Percentiles rank a stretch among this genome's conserved stretches.
phyloP scores from a whole-genome alignment of 2,329 filamentous ascomycete species.

The Pseudocercospora musae region DNA sequence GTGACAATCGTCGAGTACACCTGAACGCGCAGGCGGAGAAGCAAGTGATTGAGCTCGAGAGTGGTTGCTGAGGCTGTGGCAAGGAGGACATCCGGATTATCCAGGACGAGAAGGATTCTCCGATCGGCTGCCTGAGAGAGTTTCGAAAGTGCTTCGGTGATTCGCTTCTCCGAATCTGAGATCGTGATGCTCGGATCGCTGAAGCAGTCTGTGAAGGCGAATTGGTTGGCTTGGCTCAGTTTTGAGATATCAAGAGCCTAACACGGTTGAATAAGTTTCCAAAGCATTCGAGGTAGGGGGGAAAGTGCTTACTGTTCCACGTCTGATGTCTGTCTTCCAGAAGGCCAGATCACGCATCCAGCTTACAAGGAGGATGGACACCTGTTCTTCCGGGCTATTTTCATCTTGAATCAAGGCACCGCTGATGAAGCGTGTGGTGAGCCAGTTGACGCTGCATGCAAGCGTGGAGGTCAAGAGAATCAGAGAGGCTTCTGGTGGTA shows the following conservation, averaged over 20 bases:
- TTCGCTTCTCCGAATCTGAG: slow-evolving; percentile 7
- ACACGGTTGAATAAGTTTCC: background rate
- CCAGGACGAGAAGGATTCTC: slow-evolving; percentile 44
- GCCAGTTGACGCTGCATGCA: slow-evolving; percentile 54
- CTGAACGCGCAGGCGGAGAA: slow-evolving; percentile 30
- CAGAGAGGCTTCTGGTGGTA: slow-evolving; percentile 58
- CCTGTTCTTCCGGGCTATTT: slow-evolving; percentile 28
- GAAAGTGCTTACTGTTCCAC: slow-evolving; percentile 23
- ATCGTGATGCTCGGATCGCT: slow-evolving; percentile 9
- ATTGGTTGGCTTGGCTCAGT: slow-evolving; percentile 55
- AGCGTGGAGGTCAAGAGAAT: slow-evolving; percentile 65
- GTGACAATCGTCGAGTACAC: slow-evolving; percentile 66
- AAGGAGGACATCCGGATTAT: slow-evolving; percentile 44
- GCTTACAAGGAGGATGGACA: slow-evolving; percentile 68
- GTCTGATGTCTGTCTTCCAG: slow-evolving; percentile 64
- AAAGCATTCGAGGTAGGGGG: background rate
- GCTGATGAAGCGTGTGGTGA: slow-evolving; percentile 52
- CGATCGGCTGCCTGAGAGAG: background rate
- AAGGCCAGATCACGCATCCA: slow-evolving; percentile 76
- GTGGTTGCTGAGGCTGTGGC: slow-evolving; percentile 32
- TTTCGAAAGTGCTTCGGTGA: slow-evolving; percentile 12
- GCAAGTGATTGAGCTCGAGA: slow-evolving; percentile 30
- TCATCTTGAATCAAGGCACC: slow-evolving; percentile 39
- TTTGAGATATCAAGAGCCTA: slow-evolving; percentile 69
- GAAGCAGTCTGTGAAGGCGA: slow-evolving; percentile 74